Percentiles rank a stretch among this genome's conserved stretches.
phyloP scores from a whole-genome alignment of 2,329 filamentous ascomycete species.

The Penicillium sp. region DNA sequence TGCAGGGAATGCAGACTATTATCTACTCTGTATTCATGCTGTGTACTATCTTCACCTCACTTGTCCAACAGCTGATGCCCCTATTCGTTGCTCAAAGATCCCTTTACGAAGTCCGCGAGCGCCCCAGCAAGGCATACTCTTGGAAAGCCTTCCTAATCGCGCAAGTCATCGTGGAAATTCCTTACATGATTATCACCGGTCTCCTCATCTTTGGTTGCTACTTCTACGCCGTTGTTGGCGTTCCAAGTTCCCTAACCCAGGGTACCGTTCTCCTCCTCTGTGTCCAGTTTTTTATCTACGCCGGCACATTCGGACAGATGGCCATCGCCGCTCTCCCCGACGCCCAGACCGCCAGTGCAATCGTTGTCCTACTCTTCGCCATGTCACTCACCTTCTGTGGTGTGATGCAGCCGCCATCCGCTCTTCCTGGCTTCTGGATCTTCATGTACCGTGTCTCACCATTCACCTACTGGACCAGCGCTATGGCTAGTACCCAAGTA shows the following conservation, averaged over 20 bases:
- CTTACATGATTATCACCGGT: slow-evolving; percentile 75
- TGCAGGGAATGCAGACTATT: slow-evolving; percentile 79
- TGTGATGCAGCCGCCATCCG: slow-evolving; percentile 65
- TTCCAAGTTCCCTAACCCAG: slow-evolving; percentile 65
- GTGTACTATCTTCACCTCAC: slow-evolving; percentile 64
- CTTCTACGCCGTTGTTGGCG: slow-evolving; percentile 75
- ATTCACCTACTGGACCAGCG: slow-evolving; percentile 52
- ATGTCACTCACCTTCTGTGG: slow-evolving; percentile 79
- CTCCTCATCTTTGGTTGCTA: slow-evolving; percentile 74
- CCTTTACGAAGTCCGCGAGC: slow-evolving; percentile 81
- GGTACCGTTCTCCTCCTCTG: slow-evolving; percentile 77
- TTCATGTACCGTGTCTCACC: slow-evolving; percentile 62
- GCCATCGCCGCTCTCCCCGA: slow-evolving; percentile 73
- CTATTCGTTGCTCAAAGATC: slow-evolving; percentile 79
- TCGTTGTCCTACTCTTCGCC: slow-evolving; percentile 73
- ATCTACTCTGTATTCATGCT: slow-evolving; percentile 85
- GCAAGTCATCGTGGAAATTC: slow-evolving; percentile 80
- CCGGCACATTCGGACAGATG: slow-evolving; percentile 77
- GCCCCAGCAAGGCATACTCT: slow-evolving; percentile 78
- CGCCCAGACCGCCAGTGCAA: slow-evolving; percentile 71
- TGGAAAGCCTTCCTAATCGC: slow-evolving; percentile 85
- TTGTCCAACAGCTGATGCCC: slow-evolving; percentile 61
- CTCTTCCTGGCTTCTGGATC: slow-evolving; percentile 69
- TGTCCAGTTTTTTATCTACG: slow-evolving; percentile 74
- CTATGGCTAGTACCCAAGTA: slow-evolving; percentile 70